These are phyloP conservation scores for Ogataea allantospora DNA, from an alignment of 805 yeast species.

Conservation along the genomic window DNA sequence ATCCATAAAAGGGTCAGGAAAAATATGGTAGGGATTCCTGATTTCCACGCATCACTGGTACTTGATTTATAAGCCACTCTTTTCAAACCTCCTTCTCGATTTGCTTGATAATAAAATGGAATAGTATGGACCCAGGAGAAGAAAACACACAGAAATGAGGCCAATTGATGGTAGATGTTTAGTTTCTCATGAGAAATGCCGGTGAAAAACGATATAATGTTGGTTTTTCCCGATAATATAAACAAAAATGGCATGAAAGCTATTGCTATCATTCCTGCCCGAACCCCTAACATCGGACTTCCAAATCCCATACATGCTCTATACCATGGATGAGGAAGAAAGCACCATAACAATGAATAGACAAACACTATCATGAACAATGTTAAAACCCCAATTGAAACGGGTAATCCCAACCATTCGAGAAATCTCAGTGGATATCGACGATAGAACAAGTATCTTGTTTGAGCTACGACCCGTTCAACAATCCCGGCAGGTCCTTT, in stretches of 20 bases:
- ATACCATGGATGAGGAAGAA: conserved; percentile 49
- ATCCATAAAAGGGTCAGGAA: conserved; percentile 44
- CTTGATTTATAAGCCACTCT: conserved; percentile 14
- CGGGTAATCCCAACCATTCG: conserved; percentile 37
- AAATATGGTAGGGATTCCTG: conserved; percentile 51
- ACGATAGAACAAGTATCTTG: conserved; percentile 34
- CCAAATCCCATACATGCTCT: conserved; percentile 55
- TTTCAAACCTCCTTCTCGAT: conserved; percentile 47
- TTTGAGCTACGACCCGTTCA: conserved; percentile 29
- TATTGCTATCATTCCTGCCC: conserved; percentile 51
- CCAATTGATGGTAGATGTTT: conserved; percentile 50
- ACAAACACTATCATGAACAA: conserved; percentile 34
- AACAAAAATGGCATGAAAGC: conserved; percentile 51
- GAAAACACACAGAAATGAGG: conserved; percentile 41
- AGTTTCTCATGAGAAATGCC: conserved; percentile 57
- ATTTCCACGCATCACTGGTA: conserved; percentile 22
- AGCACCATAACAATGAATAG: conserved; percentile 34
- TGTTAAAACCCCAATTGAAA: conserved; percentile 37
- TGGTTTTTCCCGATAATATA: conserved; percentile 52
- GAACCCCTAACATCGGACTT: conserved; percentile 52
- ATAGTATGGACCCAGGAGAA: conserved; percentile 49
- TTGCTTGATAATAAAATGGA: conserved; percentile 47
- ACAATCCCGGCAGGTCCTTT: conserved; percentile 3
- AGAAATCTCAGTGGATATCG: conserved; percentile 33
- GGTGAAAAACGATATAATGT: conserved; percentile 46